phyloP scores from a whole-genome alignment of 345 rosid species.

The Melaleuca quinquenervia region DNA sequence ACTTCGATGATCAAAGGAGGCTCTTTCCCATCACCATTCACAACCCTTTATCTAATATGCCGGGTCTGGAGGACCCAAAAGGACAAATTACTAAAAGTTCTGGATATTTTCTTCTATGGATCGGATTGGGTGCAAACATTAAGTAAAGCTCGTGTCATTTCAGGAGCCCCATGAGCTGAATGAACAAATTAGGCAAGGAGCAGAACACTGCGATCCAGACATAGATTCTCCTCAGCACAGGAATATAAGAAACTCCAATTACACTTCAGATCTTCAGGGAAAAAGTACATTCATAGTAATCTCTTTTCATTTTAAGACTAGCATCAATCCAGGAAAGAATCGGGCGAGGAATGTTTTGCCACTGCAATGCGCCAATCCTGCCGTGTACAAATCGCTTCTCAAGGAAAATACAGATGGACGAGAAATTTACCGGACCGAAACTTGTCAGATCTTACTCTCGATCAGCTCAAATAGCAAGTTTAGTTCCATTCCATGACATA shows the following conservation, averaged over 20 bases:
- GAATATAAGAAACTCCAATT: neutral
- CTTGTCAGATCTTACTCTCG: neutral
- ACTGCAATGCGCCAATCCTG: neutral
- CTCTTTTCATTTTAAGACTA: neutral
- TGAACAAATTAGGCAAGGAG: neutral
- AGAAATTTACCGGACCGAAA: neutral
- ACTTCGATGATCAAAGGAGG: neutral
- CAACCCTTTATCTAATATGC: neutral
- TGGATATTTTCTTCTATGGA: neutral
- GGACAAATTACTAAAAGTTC: neutral
- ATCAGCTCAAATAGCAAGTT: neutral
- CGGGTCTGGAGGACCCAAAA: neutral
- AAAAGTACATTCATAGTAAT: neutral
- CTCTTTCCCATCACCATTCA: neutral
- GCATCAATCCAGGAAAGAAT: neutral
- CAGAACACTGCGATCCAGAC: neutral
- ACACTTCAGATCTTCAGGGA: neutral
- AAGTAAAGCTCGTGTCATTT: neutral
- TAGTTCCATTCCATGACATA: neutral
- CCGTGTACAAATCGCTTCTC: neutral
- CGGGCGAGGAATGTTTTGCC: neutral
- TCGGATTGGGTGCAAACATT: neutral
- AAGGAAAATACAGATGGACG: neutral
- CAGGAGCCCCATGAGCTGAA: neutral
- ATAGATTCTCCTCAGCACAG: neutral